Conservation (phyloP, 2,329 filamentous ascomycete species). For the Fonsecaea pugnacius region DNA sequence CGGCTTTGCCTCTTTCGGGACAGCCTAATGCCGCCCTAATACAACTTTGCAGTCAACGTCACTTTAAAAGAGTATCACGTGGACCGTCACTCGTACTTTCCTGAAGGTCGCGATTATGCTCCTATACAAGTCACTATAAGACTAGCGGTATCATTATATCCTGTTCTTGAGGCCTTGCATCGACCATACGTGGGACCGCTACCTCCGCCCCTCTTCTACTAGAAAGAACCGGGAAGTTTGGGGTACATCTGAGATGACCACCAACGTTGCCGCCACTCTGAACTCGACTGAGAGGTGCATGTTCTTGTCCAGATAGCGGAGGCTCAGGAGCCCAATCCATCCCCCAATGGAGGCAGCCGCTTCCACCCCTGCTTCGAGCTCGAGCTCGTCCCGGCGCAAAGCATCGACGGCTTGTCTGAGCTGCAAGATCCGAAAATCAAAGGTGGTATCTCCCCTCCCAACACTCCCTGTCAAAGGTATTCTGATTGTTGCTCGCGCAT, state of each 20-base stretch:
- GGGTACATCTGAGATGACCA: not conserved
- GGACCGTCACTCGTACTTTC: not conserved
- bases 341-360: not conserved
- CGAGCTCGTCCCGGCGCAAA: slow-evolving; percentile 2
- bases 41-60: not conserved
- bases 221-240: not conserved
- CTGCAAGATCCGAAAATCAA: slow-evolving; percentile 22
- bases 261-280: not conserved
- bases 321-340: not conserved
- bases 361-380: not conserved
- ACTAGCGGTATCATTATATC: not conserved
- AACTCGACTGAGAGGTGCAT: not conserved
- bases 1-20: not conserved
- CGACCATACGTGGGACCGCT: not conserved
- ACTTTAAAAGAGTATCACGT: not conserved
- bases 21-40: not conserved
- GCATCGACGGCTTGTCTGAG: slow-evolving; percentile 14
- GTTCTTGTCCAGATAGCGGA: not conserved
- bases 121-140: not conserved
- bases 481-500: not conserved
- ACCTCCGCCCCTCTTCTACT: not conserved
- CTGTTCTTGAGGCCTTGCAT: not conserved
- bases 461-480: not conserved
- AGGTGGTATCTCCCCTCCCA: slow-evolving; percentile 8
- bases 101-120: not conserved